Evolutionary conservation across 2,329 filamentous ascomycete species (phyloP).

Genomic region (Alternaria sp.): DNA sequence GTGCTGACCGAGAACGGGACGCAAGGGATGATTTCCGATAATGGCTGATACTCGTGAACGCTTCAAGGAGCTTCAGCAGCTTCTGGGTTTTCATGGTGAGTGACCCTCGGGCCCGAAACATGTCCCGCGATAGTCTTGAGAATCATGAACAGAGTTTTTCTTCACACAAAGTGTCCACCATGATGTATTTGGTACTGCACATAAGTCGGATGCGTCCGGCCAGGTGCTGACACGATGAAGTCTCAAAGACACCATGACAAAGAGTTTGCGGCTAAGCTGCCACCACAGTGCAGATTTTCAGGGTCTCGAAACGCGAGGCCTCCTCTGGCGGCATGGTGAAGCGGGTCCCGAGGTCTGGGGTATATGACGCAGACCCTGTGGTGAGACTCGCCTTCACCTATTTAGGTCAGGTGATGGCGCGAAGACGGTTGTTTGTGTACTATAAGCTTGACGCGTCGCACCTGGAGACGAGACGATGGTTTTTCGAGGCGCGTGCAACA

Average conservation of each 20-base stretch:
- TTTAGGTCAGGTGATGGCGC: conserved; percentile 46
- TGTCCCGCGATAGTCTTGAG: conserved; percentile 5
- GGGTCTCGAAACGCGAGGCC: conserved; percentile 42
- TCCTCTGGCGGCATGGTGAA: conserved; percentile 38
- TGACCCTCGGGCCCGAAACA: conserved; percentile 8
- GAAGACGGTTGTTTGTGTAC: conserved; percentile 46
- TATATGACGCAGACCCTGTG: conserved; percentile 19
- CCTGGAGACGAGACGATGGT: conserved; percentile 40
- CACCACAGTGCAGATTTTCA: conserved; percentile 35
- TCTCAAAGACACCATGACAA: conserved; percentile 19
- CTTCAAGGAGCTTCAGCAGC: conserved; percentile 1
- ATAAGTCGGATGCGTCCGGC: conserved; percentile 25
- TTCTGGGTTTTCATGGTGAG: conserved; percentile 14
- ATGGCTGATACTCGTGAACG: conserved; percentile 7
- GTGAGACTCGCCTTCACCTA: conserved; percentile 11
- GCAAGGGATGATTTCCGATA: neutral
- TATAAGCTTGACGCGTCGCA: conserved; percentile 40
- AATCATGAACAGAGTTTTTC: conserved; percentile 7
- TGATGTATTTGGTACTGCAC: conserved; percentile 11
- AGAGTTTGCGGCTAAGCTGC: conserved; percentile 27
- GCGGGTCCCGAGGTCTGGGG: conserved; percentile 29
- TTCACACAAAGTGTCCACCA: conserved; percentile 5
- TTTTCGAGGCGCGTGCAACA: conserved; percentile 31
- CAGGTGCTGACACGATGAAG: conserved; percentile 15
- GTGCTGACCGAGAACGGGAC: conserved; percentile 8